Conservation (phyloP, 306 rosid species). For the Cucurbita moschata region DNA sequence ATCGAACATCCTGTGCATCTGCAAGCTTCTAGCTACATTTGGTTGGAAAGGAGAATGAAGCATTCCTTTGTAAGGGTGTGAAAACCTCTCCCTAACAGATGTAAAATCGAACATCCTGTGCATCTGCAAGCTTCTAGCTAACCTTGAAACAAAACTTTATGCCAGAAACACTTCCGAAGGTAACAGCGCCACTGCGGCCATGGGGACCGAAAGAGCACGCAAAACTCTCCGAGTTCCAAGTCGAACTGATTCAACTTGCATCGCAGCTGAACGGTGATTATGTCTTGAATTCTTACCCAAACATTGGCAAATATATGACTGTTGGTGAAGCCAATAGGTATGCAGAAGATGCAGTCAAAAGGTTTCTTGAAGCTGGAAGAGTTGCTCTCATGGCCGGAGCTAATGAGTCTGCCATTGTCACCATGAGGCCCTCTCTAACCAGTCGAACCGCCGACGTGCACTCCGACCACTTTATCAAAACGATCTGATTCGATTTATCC, state of each 20-base stretch:
- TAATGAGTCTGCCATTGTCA: constrained; percentile 65
- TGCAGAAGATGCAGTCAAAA: constrained; percentile 85
- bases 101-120: too few relatives aligned
- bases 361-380: constrained; percentile 81
- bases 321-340: constrained; percentile 72
- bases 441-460: constrained; percentile 36
- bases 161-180: constrained; percentile 73
- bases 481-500: constrained; percentile 16
- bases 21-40: too few relatives aligned
- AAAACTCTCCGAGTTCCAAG: constrained; percentile 74
- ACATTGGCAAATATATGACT: constrained; percentile 59
- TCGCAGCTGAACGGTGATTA: constrained; percentile 91
- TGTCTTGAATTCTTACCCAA: constrained; percentile 57
- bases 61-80: too few relatives aligned
- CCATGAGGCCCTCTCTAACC: constrained; percentile 87
- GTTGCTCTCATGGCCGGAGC: constrained; percentile 84
- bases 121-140: too few relatives aligned
- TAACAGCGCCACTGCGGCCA: constrained; percentile 42
- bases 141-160: background rate
- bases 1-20: too few relatives aligned
- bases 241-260: constrained; percentile 82
- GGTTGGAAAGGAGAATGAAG: too few relatives aligned
- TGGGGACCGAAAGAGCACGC: constrained; percentile 57
- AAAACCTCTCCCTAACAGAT: too few relatives aligned
- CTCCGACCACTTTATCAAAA: constrained; percentile 8